These are phyloP conservation scores for Truncatella angustata DNA, from an alignment of 2,329 filamentous ascomycete species.

Conservation along the genomic window DNA sequence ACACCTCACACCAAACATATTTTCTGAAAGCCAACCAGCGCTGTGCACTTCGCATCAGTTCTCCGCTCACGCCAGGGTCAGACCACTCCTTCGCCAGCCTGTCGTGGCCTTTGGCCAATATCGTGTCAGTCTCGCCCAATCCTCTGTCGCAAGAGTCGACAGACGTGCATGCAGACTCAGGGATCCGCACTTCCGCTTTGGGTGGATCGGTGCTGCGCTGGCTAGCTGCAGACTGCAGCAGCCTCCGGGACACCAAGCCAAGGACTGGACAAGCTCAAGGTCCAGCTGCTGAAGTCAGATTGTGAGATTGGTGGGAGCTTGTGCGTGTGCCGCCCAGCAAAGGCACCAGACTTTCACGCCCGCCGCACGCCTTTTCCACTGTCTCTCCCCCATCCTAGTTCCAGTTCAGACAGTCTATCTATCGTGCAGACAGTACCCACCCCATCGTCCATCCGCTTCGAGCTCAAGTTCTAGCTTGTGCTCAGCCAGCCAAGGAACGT, in stretches of 20 bases:
- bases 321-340: background rate
- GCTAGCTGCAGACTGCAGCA: conserved; percentile 20
- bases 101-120: conserved; percentile 17
- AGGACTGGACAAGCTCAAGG: background rate
- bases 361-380: no score
- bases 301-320: background rate
- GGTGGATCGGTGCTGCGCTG: conserved; percentile 30
- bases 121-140: conserved; percentile 32
- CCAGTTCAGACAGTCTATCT: no score
- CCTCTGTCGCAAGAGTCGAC: conserved; percentile 14
- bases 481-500: conserved; percentile 8
- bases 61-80: conserved; percentile 2
- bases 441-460: background rate
- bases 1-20: no score
- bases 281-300: background rate
- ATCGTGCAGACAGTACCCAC: background rate
- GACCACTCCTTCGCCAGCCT: conserved; percentile 1
- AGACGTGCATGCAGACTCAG: background rate
- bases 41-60: no score
- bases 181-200: conserved; percentile 17
- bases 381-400: no score
- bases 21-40: no score
- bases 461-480: background rate
- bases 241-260: conserved; percentile 1
- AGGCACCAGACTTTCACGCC: background rate